Percentiles rank a stretch among this genome's conserved stretches.
Conservation (phyloP, 768 basidiomycete genomes). For the Mycena epipterygia region DNA sequence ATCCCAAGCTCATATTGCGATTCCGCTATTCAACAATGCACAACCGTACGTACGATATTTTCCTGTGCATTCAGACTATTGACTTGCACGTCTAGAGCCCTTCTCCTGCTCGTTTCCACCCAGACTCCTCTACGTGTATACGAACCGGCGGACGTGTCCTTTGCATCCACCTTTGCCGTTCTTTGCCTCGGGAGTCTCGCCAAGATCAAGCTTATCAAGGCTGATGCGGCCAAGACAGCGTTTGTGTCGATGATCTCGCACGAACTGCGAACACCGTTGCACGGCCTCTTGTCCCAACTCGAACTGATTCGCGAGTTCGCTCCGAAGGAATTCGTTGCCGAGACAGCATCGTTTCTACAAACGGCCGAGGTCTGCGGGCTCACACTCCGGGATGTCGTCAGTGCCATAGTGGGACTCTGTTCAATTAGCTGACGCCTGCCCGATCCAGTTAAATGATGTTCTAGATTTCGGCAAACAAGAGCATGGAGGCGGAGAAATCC, state of each 20-base stretch:
- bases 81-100: background rate
- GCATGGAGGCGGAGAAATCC: slow-evolving; percentile 4
- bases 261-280: slow-evolving; percentile 19
- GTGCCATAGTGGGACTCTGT: too few species aligned
- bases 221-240: slow-evolving; percentile 21
- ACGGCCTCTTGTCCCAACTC: slow-evolving; percentile 24
- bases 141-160: slow-evolving; percentile 16
- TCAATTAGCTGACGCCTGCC: background rate
- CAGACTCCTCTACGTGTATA: background rate
- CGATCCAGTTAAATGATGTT: slow-evolving; percentile 12
- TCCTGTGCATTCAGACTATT: background rate
- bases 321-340: slow-evolving; percentile 13
- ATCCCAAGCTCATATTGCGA: slow-evolving; percentile 17
- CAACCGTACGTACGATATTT: slow-evolving; percentile 1
- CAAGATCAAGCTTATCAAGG: slow-evolving; percentile 22
- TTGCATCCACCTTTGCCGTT: slow-evolving; percentile 20
- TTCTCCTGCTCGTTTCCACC: slow-evolving; percentile 18
- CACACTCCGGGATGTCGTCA: slow-evolving; percentile 19
- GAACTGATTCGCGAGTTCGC: slow-evolving; percentile 25
- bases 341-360: slow-evolving; percentile 18
- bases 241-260: slow-evolving; percentile 19
- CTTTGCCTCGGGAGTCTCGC: slow-evolving; percentile 22
- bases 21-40: slow-evolving; percentile 15
- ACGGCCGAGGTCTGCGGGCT: slow-evolving; percentile 22
- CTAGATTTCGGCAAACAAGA: slow-evolving; percentile 24